Base-by-base conservation (phyloP, 2,329 filamentous ascomycete species). In the Coleophoma crateriformis region DNA sequence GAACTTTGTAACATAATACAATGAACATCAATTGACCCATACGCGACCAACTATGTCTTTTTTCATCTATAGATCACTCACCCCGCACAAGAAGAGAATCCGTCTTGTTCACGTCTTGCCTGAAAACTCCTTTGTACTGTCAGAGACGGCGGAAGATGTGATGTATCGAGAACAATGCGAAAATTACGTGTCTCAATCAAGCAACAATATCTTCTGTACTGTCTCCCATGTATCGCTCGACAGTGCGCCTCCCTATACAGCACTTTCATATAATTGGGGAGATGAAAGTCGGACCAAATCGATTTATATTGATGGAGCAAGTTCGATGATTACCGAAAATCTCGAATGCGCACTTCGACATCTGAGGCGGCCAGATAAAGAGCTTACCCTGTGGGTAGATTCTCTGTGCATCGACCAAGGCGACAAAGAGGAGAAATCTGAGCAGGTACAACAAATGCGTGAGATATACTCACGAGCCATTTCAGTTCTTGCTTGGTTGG, bases 391-490 rank as follows among this genome's bases (percentile, higher is more conserved):
- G 1, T 65, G 62, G 63, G 53, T 62, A 11, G 63, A 65, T 48
- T 55, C 60, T n/a, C 42, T 65, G 10, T 64, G 60, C 45, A 61
- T 64, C 45, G 51, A 65, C 43, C 61, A 64, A 50, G n/a, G 11
- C 7, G 52, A 63, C 39, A 39, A 50, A 5, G 27, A 17, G 3
- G 62, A 64, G 48, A 61, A 56, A 34, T 53, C 27, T 17, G 41
- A 49, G 7, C 61, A 65, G 45, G 50, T 65, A 0, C 33, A 50
- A 7, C 49, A 57, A 27, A 64, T 64, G 61, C 56, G 53, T 19
- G 37, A 60, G 3, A 66, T 67, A 41, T 68, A 59, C 49, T 44
- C 54, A 32, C 27, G 46, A 15, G 60, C 61, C 8, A 13, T 49
- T 3, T 49, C 52, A 15, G 58, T 63, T 8, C 34, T 62, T 15